Evolutionary conservation across 1,139 yeast species (phyloP), one percentile per base, ranked within the genome.

Genomic region (Yamadazyma sp.): DNA sequence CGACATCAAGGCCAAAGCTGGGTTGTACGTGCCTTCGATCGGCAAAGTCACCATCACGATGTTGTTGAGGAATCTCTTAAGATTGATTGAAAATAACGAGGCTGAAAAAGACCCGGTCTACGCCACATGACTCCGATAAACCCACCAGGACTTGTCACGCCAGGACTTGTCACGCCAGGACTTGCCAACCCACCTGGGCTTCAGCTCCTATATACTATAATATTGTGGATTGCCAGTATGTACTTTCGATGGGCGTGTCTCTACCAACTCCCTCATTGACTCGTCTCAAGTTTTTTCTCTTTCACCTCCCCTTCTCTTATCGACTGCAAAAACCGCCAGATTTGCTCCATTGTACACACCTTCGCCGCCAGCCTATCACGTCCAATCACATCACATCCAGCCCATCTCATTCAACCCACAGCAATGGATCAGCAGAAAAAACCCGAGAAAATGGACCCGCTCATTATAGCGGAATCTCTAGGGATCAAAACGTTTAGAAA

Each of bases 11-110:
- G 76, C 76, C 40, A 83, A 78, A 51, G 97, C 98, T 5, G 85
- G 95, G 1, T 68, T 92, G 35, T 92, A 90, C 55, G 97, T 92
- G 22, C 98, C 98, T 16, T 83, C 89, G 51, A 88, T 90, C 27
- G 98, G 98, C 12, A 92, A 92, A 62, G 97, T 92, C 18, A 92
- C 98, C 26, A 90, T 92, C 45, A 78, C 96, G 39, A 92, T 92
- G 97, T 69, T 92, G 36, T 69, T 92, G 58, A 78, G 98, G 59
- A 92, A 92, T 58, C 70, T 92, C 61, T 64, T 92, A 40, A 76
- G 98, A 48, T 70, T 92, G 47, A 78, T 86, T 49, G 82, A 83
- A 35, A 89, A 41, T 30, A 34, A 31, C 20, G 32, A 31, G 24
- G 12, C 15, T 23, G 11, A 23, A 23, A 23, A 23, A 23, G 11